These are phyloP conservation scores for Cladosporium colombiae DNA, from an alignment of 2,329 filamentous ascomycete species.

Conservation along the genomic window DNA sequence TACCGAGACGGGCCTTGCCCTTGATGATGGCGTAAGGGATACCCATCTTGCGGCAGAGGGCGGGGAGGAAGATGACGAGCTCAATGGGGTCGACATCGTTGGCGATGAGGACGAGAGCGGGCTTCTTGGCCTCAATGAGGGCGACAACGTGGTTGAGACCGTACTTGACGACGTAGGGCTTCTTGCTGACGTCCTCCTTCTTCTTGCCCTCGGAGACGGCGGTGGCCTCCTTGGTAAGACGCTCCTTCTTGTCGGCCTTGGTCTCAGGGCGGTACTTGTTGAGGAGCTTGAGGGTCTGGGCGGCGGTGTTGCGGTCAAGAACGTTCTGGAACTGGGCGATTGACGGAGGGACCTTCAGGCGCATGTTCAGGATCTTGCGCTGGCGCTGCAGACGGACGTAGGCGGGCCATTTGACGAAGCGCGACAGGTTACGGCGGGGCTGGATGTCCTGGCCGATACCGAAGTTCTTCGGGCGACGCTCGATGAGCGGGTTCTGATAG, in stretches of 20 bases:
- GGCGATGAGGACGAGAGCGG: constrained; percentile 93
- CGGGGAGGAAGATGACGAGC: constrained; percentile 97
- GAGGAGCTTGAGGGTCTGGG: constrained; percentile 97
- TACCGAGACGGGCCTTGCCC: constrained; percentile 98
- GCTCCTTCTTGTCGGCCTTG: constrained; percentile 99
- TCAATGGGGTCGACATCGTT: constrained; percentile 99
- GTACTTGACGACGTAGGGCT: constrained; percentile 99
- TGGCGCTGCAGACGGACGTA: constrained; percentile 97
- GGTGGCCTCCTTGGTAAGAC: constrained; percentile 95
- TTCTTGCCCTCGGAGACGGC: constrained; percentile 99
- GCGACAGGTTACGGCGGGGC: constrained; percentile 89
- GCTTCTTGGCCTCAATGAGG: constrained; percentile 99
- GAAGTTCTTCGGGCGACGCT: constrained; percentile 97
- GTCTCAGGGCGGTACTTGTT: constrained; percentile 99
- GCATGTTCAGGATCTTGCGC: constrained; percentile 95
- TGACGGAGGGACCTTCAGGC: constrained; percentile 96
- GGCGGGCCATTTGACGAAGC: constrained; percentile 99
- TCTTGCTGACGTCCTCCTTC: constrained; percentile 99
- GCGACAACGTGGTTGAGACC: constrained; percentile 99
- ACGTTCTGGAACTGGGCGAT: constrained; percentile 98
- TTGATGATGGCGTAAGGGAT: constrained; percentile 98
- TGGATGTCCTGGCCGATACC: constrained; percentile 99
- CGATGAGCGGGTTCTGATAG: constrained; percentile 91
- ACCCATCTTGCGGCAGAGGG: constrained; percentile 99
- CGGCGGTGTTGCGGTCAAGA: constrained; percentile 93